phyloP scores from a whole-genome alignment of 169 alveolate species.

The Plasmodium coatneyi region DNA sequence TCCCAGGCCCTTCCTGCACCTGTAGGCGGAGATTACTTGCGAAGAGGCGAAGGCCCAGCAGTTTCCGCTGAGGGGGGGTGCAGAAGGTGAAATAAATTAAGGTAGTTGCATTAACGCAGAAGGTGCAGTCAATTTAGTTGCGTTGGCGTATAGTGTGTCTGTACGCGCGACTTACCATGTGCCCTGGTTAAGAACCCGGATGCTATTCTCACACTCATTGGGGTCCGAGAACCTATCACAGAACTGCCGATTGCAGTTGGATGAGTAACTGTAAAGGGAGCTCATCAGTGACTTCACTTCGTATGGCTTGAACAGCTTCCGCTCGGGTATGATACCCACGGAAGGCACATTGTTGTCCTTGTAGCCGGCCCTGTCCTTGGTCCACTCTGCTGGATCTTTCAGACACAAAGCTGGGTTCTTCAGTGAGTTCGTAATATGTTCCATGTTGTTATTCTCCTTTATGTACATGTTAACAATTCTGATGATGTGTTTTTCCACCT shows the following conservation, averaged over 20 bases:
- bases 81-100: not conserved
- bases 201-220: constrained; percentile 43
- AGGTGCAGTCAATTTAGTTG: not conserved
- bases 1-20: constrained; percentile 58
- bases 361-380: constrained; percentile 49
- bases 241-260: constrained; percentile 32
- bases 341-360: constrained; percentile 49
- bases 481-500: constrained; percentile 21
- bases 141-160: not conserved
- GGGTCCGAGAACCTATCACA: constrained; percentile 50
- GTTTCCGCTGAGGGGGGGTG: constrained; percentile 26
- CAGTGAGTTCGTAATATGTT: constrained; percentile 23
- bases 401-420: constrained; percentile 61
- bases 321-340: constrained; percentile 46
- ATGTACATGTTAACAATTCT: constrained; percentile 24
- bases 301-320: constrained; percentile 40
- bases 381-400: constrained; percentile 41
- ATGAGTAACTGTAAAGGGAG: constrained; percentile 13
- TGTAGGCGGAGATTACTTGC: constrained; percentile 21
- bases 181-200: constrained; percentile 63
- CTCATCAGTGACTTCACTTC: constrained; percentile 2
- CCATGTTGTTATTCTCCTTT: constrained; percentile 26
- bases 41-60: constrained; percentile 73
- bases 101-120: not conserved
- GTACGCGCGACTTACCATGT: constrained; percentile 11